phyloP scores from a whole-genome alignment of 352 stramenopile species.

The Peronospora farinosa region DNA sequence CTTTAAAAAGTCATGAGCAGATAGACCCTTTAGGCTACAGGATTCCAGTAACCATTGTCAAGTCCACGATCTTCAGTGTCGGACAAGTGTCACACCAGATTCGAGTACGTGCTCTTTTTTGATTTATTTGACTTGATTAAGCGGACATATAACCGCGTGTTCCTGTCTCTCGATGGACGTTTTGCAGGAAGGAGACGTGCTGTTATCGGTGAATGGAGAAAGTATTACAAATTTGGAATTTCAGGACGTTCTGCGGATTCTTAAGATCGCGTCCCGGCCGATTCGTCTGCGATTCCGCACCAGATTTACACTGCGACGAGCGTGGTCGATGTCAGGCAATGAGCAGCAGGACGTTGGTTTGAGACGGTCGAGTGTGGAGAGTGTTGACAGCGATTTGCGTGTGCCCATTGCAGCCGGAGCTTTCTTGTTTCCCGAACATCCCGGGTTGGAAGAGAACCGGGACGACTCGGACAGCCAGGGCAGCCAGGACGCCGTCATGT shows the following conservation, averaged over 20 bases:
- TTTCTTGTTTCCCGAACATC: slow-evolving; percentile 31
- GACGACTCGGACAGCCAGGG: slow-evolving; percentile 63
- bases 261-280: slow-evolving; percentile 60
- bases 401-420: slow-evolving; percentile 13
- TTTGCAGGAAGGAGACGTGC: slow-evolving; percentile 57
- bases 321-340: slow-evolving; percentile 15
- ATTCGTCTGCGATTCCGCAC: slow-evolving; percentile 63
- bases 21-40: slow-evolving; percentile 19
- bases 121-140: background rate
- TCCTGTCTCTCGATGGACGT: background rate
- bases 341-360: slow-evolving; percentile 22
- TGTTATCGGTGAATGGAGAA: slow-evolving; percentile 65
- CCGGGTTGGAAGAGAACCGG: slow-evolving; percentile 38
- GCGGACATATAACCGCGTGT: background rate
- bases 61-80: slow-evolving; percentile 42
- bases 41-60: slow-evolving; percentile 42
- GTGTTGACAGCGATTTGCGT: slow-evolving; percentile 24
- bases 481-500: slow-evolving; percentile 64
- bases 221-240: slow-evolving; percentile 62
- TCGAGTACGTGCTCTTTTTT: slow-evolving; percentile 25
- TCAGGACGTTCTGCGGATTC: slow-evolving; percentile 52
- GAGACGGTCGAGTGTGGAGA: slow-evolving; percentile 20
- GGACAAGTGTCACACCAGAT: slow-evolving; percentile 50
- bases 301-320: slow-evolving; percentile 13
- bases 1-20: slow-evolving; percentile 37